These are phyloP conservation scores for Guillardia theta DNA, from an alignment of 78 protist species.

Conservation along the genomic window DNA sequence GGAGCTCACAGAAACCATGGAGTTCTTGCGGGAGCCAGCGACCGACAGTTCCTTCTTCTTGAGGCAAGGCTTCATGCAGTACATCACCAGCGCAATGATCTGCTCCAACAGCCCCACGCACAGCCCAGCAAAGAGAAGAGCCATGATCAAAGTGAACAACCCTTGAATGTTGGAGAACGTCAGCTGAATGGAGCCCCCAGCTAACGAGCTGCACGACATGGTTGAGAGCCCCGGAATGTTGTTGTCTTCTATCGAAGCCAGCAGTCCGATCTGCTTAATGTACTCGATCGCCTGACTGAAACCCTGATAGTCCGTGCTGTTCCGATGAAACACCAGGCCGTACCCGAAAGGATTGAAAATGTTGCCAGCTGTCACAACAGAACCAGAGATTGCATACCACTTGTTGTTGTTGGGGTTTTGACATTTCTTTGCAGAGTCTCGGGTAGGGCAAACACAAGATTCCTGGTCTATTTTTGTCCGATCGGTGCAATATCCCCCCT, in stretches of 20 bases:
- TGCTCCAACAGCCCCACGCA: background rate
- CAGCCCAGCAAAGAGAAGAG: background rate
- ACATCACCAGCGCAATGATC: no score
- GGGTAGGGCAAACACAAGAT: background rate
- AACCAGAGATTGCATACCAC: background rate
- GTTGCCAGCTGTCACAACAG: background rate
- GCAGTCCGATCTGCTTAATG: background rate
- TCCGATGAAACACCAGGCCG: background rate
- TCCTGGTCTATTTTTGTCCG: background rate
- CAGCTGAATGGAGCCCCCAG: background rate
- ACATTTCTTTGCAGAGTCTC: background rate
- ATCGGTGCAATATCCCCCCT: background rate
- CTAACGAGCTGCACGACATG: background rate
- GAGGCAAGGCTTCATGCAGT: no score
- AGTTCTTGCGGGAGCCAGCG: no score
- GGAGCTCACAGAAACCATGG: no score
- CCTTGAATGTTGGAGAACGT: background rate
- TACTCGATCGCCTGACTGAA: background rate
- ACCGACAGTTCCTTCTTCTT: no score
- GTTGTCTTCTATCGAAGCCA: background rate
- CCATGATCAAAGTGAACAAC: background rate
- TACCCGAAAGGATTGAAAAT: background rate
- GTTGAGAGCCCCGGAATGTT: background rate
- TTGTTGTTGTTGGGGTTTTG: background rate
- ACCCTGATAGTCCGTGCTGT: background rate